phyloP scores from a whole-genome alignment of 2,329 filamentous ascomycete genomes.

The Colletotrichum lentis region DNA sequence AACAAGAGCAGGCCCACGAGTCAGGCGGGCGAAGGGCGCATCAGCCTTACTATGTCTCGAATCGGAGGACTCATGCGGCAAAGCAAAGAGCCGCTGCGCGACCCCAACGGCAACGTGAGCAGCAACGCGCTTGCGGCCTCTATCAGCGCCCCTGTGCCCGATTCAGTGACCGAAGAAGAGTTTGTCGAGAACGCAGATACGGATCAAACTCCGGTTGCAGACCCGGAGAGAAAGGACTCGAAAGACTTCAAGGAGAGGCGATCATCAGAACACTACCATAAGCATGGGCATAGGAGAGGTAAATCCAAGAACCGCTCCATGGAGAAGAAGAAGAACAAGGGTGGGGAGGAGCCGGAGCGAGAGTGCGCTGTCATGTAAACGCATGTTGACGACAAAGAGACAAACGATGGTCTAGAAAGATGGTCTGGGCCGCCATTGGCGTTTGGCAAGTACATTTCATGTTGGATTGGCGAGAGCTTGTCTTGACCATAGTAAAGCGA shows the following conservation, averaged over 20 bases:
- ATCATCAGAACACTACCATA: conserved; percentile 43
- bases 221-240: conserved; percentile 38
- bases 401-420: background rate
- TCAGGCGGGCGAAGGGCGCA: conserved; percentile 65
- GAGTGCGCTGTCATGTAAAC: conserved; percentile 59
- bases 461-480: conserved; percentile 16
- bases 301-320: conserved; percentile 52
- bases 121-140: conserved; percentile 34
- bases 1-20: conserved; percentile 65
- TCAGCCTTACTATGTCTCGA: conserved; percentile 66
- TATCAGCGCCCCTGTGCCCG: conserved; percentile 28
- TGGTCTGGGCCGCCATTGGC: background rate
- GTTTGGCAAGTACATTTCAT: conserved; percentile 2
- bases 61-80: conserved; percentile 60
- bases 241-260: conserved; percentile 31
- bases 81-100: conserved; percentile 59
- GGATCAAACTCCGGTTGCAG: conserved; percentile 16
- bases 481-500: conserved; percentile 24
- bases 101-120: conserved; percentile 39
- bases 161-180: conserved; percentile 37
- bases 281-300: conserved; percentile 48
- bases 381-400: background rate
- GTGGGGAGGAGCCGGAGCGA: conserved; percentile 50
- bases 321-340: conserved; percentile 48
- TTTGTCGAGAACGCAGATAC: conserved; percentile 35